A percentile compares a stretch with the other conserved stretches of the same genome.
Conservation (phyloP, 192 early-diverging fungal species). For the Podila clonocystis region DNA sequence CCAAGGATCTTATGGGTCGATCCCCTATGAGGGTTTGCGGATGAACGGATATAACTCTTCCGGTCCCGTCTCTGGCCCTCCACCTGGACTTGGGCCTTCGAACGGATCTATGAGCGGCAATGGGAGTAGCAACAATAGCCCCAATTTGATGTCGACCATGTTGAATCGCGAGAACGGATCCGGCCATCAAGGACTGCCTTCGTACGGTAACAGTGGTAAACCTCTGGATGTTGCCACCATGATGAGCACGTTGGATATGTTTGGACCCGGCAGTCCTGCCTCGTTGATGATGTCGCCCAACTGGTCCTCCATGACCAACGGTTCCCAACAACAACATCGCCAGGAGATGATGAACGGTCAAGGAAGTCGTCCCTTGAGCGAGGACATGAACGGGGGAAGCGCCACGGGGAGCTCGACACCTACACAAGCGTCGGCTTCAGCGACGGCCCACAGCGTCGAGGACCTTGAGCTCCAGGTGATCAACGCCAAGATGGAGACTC, state of each 20-base stretch:
- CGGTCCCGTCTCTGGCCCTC: constrained; percentile 22
- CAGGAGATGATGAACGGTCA: not conserved
- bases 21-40: not conserved
- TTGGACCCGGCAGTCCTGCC: constrained; percentile 21
- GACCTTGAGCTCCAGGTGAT: constrained; percentile 49
- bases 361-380: not conserved
- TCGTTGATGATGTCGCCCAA: constrained; percentile 26
- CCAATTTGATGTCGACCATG: constrained; percentile 23
- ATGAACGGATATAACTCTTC: constrained; percentile 18
- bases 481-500: constrained; percentile 50
- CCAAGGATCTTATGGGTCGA: not conserved
- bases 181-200: not conserved
- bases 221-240: constrained; percentile 40
- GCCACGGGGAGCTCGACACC: not conserved
- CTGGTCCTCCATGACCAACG: constrained; percentile 22
- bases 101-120: not conserved
- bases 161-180: constrained; percentile 16
- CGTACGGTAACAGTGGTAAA: constrained; percentile 12
- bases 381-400: not conserved
- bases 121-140: constrained; percentile 17
- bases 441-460: constrained; percentile 31
- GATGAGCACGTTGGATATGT: constrained; percentile 44
- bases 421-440: not conserved
- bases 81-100: constrained; percentile 30
- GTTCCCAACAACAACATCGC: not conserved